These are phyloP conservation scores for Grigorovia jiainica DNA, from an alignment of 805 yeast species.

Conservation along the genomic window DNA sequence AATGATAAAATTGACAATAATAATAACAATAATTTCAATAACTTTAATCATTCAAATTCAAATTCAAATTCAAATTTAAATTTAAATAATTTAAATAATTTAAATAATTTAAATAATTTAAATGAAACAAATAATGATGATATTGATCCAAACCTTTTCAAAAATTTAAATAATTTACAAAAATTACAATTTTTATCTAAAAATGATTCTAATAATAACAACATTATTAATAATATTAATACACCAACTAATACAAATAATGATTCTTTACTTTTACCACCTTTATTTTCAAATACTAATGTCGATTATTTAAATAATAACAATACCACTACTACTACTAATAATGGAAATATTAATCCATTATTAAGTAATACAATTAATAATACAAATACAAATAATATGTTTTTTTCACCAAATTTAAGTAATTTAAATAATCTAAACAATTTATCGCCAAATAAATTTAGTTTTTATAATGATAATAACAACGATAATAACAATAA, in stretches of 20 bases:
- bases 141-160: constrained; percentile 6
- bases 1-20: too few species aligned
- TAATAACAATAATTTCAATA: too few species aligned
- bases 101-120: neutral
- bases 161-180: constrained; percentile 17
- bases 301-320: neutral
- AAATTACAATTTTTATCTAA: constrained; percentile 20
- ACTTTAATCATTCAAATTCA: neutral
- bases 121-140: too few species aligned
- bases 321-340: neutral
- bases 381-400: constrained; percentile 5
- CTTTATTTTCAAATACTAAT: constrained; percentile 12
- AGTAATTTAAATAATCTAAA: neutral
- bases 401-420: constrained; percentile 10
- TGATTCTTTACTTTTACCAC: constrained; percentile 21
- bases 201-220: constrained; percentile 2
- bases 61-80: neutral
- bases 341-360: neutral
- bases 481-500: constrained; percentile 1
- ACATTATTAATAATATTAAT: constrained; percentile 2
- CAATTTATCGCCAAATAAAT: neutral
- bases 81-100: neutral
- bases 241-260: constrained; percentile 1
- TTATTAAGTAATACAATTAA: neutral
- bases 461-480: neutral